These are phyloP conservation scores for Cyclostephanos invisitatus DNA, from an alignment of 108 stramenopile genomes.

Conservation along the genomic window DNA sequence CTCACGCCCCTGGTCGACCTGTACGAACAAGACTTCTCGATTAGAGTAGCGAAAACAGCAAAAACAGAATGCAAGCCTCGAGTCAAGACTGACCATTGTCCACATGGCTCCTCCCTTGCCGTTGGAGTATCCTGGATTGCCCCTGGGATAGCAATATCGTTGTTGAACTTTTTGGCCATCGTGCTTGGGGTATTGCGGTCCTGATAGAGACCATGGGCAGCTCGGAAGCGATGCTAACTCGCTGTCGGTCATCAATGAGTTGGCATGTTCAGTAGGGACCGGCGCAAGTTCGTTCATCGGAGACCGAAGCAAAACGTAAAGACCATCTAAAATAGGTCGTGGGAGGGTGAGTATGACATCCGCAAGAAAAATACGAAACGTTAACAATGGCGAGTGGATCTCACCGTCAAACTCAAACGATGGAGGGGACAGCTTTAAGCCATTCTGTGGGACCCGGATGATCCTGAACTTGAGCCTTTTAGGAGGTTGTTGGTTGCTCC, in stretches of 20 bases:
- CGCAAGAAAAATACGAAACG: neutral
- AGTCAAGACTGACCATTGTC: slow-evolving; percentile 15
- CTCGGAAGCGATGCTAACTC: slow-evolving; percentile 24
- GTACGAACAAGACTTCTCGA: neutral
- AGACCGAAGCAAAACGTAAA: slow-evolving; percentile 72
- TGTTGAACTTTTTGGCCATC: slow-evolving; percentile 60
- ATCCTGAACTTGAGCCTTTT: slow-evolving; percentile 63
- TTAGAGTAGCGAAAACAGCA: neutral
- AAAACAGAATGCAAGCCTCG: neutral
- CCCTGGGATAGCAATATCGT: slow-evolving; percentile 81
- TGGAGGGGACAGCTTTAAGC: slow-evolving; percentile 71
- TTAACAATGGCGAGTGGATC: slow-evolving; percentile 1
- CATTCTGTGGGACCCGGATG: slow-evolving; percentile 56
- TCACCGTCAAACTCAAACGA: slow-evolving; percentile 71
- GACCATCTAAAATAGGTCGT: slow-evolving; percentile 53
- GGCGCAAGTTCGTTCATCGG: slow-evolving; percentile 36
- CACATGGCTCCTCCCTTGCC: slow-evolving; percentile 64
- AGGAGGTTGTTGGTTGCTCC: slow-evolving; percentile 52
- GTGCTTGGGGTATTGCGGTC: slow-evolving; percentile 68
- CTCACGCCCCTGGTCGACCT: slow-evolving; percentile 27
- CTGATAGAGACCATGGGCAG: slow-evolving; percentile 69
- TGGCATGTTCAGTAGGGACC: slow-evolving; percentile 51
- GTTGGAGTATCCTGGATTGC: slow-evolving; percentile 54
- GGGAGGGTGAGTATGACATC: neutral
- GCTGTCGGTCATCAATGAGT: slow-evolving; percentile 37